Evolutionary conservation across 2,329 filamentous ascomycete genomes (phyloP), one percentile per base, ranked within the genome.

Genomic region (Venturia oleaginea): DNA sequence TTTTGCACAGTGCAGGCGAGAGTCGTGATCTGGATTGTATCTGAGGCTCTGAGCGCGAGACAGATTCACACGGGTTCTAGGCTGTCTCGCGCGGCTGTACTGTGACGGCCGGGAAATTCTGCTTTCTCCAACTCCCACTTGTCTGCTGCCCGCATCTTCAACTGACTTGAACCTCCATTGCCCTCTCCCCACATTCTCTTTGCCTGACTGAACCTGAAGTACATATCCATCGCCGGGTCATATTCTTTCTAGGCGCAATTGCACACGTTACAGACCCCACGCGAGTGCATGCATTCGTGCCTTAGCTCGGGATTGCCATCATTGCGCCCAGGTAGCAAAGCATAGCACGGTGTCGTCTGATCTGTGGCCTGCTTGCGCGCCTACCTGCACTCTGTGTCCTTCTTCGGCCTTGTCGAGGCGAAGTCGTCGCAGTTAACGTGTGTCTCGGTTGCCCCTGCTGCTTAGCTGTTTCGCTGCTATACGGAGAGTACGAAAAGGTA

Each of bases 211-310:
- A 30, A 54, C 2, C 17, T 6, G n/a, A 46, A n/a, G 42, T 22
- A 46, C 6, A 15, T 3, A 15, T 17, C 24, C 48, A 22, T 17
- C 24, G 15, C 32, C 24, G 48, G 48, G 15, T 22, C 24, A 46
- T n/a, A n/a, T 19, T 32, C 3, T 32, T 55, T 13, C 48, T 19
- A 32, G 24, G 27, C 48, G 30, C 30, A 55, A 34, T n/a, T 55
- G 19, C 27, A 55, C 7, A 55, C 48, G n/a, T n/a, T 55, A 32
- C 27, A 55, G 24, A 55, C 48, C 48, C 48, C 48, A 55, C 48
- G 48, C 48, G 48, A 48, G n/a, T 24, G 48, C 48, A 55, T 55
- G 48, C 48, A 32, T 48, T 51, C n/a, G n/a, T 48, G 60, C 60
- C 38, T 24, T 62, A 62, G 60, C 40, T 34, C 60, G 60, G 22